Evolutionary conservation across 805 yeast genomes (phyloP).

Genomic region (Wickerhamomyces alni): DNA sequence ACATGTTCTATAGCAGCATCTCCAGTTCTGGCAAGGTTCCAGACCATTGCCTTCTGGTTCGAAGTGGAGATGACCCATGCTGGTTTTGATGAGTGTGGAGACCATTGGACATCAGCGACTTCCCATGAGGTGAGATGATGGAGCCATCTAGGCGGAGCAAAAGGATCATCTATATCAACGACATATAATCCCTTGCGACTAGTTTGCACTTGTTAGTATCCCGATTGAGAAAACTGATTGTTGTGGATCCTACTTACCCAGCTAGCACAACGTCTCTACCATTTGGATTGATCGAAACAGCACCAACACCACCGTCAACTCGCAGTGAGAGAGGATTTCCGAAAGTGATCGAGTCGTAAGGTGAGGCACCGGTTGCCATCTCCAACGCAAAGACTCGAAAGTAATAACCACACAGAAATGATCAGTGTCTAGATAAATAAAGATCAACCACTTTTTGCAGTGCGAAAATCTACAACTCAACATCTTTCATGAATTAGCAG

Average conservation of each 20-base stretch:
- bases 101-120: slow-evolving; percentile 98
- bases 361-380: slow-evolving; percentile 10
- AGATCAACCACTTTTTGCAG: too few relatives aligned
- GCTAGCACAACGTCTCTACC: slow-evolving; percentile 94
- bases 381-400: neutral
- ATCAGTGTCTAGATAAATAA: too few relatives aligned
- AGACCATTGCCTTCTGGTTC: slow-evolving; percentile 89
- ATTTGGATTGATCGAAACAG: slow-evolving; percentile 83
- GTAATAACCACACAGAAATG: too few relatives aligned
- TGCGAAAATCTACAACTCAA: too few relatives aligned
- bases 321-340: slow-evolving; percentile 76
- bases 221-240: too few relatives aligned
- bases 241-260: slow-evolving; percentile 41
- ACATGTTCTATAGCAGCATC: slow-evolving; percentile 78
- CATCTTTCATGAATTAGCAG: too few relatives aligned
- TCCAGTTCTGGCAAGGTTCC: slow-evolving; percentile 77
- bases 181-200: slow-evolving; percentile 74
- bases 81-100: slow-evolving; percentile 81
- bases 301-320: slow-evolving; percentile 88
- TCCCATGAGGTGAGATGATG: slow-evolving; percentile 95
- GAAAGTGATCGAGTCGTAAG: slow-evolving; percentile 53
- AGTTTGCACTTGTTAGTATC: neutral
- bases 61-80: slow-evolving; percentile 92
- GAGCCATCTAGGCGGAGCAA: slow-evolving; percentile 89
- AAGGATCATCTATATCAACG: slow-evolving; percentile 94